Percentiles rank a stretch among this genome's conserved stretches.
phyloP scores from a whole-genome alignment of 257 asterid species.

The Dorcoceras hygrometricum region DNA sequence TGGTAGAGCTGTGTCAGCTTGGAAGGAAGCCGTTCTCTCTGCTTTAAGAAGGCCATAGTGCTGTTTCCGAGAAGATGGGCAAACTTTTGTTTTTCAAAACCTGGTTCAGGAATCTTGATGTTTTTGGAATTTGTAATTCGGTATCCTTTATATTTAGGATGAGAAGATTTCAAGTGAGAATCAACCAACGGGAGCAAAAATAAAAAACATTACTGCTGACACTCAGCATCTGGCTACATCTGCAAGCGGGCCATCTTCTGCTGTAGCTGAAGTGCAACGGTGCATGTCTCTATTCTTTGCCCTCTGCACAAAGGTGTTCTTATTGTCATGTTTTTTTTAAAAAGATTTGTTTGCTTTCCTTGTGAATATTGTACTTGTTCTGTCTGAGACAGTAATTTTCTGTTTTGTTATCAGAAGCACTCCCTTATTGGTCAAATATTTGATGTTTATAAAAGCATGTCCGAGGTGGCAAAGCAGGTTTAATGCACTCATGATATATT shows the following conservation, averaged over 20 bases:
- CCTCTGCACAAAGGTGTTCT: constrained; percentile 84
- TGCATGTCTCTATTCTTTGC: constrained; percentile 92
- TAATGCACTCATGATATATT: constrained; percentile 18
- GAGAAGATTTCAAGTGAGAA: constrained; percentile 47
- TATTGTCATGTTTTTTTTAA: background rate
- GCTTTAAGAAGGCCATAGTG: too few relatives aligned
- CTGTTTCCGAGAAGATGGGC: too few relatives aligned
- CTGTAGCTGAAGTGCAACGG: constrained; percentile 73
- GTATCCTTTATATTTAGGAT: constrained; percentile 44
- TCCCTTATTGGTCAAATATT: constrained; percentile 79
- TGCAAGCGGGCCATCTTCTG: constrained; percentile 48
- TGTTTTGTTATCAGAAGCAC: constrained; percentile 68
- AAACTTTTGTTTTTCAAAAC: constrained; percentile 14
- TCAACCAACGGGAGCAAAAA: constrained; percentile 30
- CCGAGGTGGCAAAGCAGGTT: constrained; percentile 82
- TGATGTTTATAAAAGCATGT: constrained; percentile 52
- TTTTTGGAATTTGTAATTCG: constrained; percentile 21
- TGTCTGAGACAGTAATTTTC: constrained; percentile 1
- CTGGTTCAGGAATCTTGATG: constrained; percentile 18
- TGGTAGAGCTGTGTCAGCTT: too few relatives aligned
- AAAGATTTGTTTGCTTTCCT: constrained; percentile 21
- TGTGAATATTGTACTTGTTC: constrained; percentile 18
- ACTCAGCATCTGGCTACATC: constrained; percentile 46
- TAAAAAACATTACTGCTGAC: constrained; percentile 44
- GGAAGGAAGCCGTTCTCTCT: too few relatives aligned